Conservation (phyloP, 1,284 basidiomycete genomes). For the Vanrija humicola region DNA sequence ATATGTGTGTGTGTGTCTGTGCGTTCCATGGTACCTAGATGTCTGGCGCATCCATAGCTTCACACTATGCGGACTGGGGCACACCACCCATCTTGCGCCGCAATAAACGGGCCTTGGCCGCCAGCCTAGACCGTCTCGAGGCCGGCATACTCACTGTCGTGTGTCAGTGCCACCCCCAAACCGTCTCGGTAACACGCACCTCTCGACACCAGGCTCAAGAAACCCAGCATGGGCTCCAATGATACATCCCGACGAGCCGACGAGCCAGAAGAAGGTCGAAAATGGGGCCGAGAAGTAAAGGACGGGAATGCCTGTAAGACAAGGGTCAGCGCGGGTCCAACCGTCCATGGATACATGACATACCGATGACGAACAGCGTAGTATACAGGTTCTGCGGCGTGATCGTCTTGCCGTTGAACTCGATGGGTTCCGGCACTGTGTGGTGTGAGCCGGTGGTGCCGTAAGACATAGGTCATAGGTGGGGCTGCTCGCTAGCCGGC, state of each 20-base stretch:
- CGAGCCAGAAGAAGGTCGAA: constrained; percentile 49
- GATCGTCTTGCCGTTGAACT: constrained; percentile 52
- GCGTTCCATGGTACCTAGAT: too few relatives aligned
- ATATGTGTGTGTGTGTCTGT: too few relatives aligned
- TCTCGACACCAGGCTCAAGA: constrained; percentile 55
- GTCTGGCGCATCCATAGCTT: too few relatives aligned
- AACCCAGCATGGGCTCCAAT: constrained; percentile 55
- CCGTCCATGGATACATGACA: constrained; percentile 18
- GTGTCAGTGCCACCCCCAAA: neutral
- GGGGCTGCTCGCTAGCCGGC: neutral
- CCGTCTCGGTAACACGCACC: neutral
- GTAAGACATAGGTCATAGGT: neutral
- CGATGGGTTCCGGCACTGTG: constrained; percentile 43
- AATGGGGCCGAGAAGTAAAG: constrained; percentile 49
- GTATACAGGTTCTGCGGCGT: constrained; percentile 63
- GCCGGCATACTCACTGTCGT: constrained; percentile 32
- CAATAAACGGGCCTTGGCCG: too few relatives aligned
- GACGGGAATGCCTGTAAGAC: constrained; percentile 39
- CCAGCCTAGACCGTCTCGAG: constrained; percentile 34
- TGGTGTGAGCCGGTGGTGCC: neutral
- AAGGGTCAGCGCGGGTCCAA: neutral
- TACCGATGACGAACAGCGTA: constrained; percentile 50
- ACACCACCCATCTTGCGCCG: too few relatives aligned
- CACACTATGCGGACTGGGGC: too few relatives aligned
- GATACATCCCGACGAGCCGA: constrained; percentile 47